Evolutionary conservation across 768 basidiomycete genomes (phyloP), one percentile per base, ranked within the genome.

Genomic region (Suillus subaureus): DNA sequence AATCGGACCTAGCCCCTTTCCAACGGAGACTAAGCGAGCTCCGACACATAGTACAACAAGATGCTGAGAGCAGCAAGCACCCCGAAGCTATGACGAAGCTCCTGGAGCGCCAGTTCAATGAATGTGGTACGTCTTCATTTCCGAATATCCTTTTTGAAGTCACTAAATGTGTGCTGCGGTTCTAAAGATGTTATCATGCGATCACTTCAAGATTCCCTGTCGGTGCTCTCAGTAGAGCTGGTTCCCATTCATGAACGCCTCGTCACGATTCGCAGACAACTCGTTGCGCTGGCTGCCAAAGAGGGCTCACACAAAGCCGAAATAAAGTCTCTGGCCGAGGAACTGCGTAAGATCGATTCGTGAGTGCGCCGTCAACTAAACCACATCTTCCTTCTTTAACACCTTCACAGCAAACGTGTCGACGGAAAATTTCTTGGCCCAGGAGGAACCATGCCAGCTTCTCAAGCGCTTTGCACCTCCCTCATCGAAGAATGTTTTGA

Each of bases 401-500:
- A 39, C 51, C 11, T 64, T 43, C 58, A 63, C 74, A 94, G 93
- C 55, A 91, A 94, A 78, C 93, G 96, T 18, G 94, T 97, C 4
- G 95, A 98, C 74, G 96, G 96, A 62, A 97, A 97, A 77, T 99
- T 98, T 78, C 83, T 97, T 23, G 95, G 94, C 0, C 92, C 94
- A 28, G 93, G 93, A 4, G 96, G 94, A 56, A 89, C 87, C 63
- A 91, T 99, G 0, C 97, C 97, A 37, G 84, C 89, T 51, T 96
- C 96, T 4, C 96, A 98, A 78, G 94, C 95, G 1, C 80, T 97
- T 16, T 92, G 96, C 67, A 91, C 92, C 0, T 96, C 96, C 0
- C 82, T 99, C 56, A 84, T 99, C 7, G 97, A 99, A 79, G 95
- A 97, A 72, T 96, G 94, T 76, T 99, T 99, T 75, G 96, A 99